A percentile compares a stretch with the other conserved stretches of the same genome.
These are phyloP conservation scores for Didymella keratinophila DNA, from an alignment of 2,329 filamentous ascomycete genomes.

Conservation along the genomic window DNA sequence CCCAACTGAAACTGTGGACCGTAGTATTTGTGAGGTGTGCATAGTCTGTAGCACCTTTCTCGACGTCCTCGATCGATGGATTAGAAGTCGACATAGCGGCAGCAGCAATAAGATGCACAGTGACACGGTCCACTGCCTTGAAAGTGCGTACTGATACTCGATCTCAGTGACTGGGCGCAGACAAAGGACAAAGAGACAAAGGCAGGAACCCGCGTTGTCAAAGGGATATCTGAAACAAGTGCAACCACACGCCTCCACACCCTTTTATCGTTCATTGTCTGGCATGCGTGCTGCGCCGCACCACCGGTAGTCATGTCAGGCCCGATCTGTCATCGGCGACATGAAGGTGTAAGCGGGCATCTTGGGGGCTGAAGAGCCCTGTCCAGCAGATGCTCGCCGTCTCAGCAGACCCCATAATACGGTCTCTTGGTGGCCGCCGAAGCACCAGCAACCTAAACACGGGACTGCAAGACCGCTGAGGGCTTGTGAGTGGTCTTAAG, in stretches of 20 bases:
- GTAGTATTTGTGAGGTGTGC: conserved; percentile 69
- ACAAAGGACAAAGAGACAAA: conserved; percentile 8
- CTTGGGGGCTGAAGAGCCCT: not conserved
- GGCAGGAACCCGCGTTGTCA: not conserved
- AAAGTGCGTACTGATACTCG: not conserved
- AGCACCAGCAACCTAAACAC: not conserved
- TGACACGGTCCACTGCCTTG: not conserved
- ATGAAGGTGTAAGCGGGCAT: conserved; percentile 11
- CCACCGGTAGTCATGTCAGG: not conserved
- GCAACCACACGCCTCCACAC: conserved; percentile 1
- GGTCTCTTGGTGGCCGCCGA: not conserved
- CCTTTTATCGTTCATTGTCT: conserved; percentile 1
- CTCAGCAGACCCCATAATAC: not conserved
- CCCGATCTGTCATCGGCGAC: conserved; percentile 18
- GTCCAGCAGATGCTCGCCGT: not conserved
- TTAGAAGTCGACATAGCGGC: conserved; percentile 24
- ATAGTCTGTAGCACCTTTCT: conserved; percentile 56
- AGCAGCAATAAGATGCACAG: not conserved
- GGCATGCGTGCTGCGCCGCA: not conserved
- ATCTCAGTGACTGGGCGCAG: not conserved
- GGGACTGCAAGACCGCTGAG: conserved; percentile 6
- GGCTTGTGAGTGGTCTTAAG: conserved; percentile 13
- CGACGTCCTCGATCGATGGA: conserved; percentile 48
- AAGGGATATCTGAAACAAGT: conserved; percentile 9
- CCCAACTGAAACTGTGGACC: conserved; percentile 72